Evolutionary conservation across 305 asterid genomes (phyloP), one percentile per base, ranked within the genome.

Genomic region (Fraxinus dipetala): DNA sequence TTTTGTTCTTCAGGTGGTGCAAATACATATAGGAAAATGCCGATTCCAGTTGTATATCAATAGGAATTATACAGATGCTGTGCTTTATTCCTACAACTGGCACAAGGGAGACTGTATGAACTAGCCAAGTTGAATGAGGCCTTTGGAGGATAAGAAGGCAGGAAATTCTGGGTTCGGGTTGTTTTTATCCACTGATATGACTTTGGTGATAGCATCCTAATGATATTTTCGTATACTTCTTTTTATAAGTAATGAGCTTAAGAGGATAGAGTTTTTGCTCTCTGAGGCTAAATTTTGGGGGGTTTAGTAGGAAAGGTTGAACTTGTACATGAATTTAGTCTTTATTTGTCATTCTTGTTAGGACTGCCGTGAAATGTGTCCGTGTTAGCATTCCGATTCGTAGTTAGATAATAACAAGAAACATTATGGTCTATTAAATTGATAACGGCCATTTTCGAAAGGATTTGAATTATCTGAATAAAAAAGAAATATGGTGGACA

Each of bases 41-140:
- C 11, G 1, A 34, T 54, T 51, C 65, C 6, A 26, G 36, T 43
- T 76, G 22, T 73, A 35, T 22, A n/a, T 26, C 69, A 35, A 65
- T 75, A 56, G 26, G 35, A 54, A 79, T 75, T 75, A 3, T 56
- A 61, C 80, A 65, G 72, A 76, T 70, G 31, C 73, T 56, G 26
- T 38, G 72, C 14, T 70, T 76, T 38, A 31, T 14, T 30, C 24
- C 40, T 28, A 8, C 6, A 8, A 5, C 40, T 30, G 40, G 38
- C 24, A 70, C 22, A 18, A 70, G 75, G 22, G 40, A 70, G 22
- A 16, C 40, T 24, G 32, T 22, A 10, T 65, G 73, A 65, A 65
- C 8, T 26, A 28, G 35, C 8, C 4, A 18, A 11, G 73, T 28
- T 65, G 34, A 65, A 65, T 5, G 34, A 11, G 73, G 36, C 73